Evolutionary conservation across 1,139 yeast genomes (phyloP).

Genomic region (Dujonia santamariae): DNA sequence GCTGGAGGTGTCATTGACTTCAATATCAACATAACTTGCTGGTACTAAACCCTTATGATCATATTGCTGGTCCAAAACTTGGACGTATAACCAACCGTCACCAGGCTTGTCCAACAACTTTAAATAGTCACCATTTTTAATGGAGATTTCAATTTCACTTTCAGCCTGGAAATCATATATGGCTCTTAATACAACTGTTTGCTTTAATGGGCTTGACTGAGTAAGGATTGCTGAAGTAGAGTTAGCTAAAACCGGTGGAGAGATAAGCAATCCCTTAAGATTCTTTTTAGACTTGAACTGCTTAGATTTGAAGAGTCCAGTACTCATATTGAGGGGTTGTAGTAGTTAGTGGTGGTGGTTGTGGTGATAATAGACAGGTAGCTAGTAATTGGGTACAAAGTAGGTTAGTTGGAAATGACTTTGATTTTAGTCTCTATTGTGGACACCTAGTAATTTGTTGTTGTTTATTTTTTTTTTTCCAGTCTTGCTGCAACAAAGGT

Average conservation of each 20-base stretch:
- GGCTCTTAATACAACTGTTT: conserved; percentile 23
- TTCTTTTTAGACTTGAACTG: conserved; percentile 25
- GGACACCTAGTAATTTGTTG: no score
- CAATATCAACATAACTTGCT: conserved; percentile 35
- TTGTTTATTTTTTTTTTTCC: no score
- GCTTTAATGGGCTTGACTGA: conserved; percentile 5
- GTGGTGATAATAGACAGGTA: no score
- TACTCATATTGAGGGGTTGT: no score
- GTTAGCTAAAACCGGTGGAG: conserved; percentile 20
- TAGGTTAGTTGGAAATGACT: no score
- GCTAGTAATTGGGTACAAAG: no score
- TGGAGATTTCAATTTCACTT: conserved; percentile 23
- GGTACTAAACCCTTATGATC: conserved; percentile 31
- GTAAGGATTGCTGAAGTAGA: conserved; percentile 1
- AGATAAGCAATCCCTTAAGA: conserved; percentile 28
- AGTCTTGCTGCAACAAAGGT: no score
- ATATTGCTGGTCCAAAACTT: conserved; percentile 24
- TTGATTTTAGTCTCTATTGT: no score
- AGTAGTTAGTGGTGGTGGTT: no score
- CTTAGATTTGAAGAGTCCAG: conserved; percentile 27
- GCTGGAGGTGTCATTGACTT: conserved; percentile 29
- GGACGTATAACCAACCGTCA: conserved; percentile 38
- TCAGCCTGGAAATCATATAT: conserved; percentile 32
- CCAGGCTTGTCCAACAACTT: conserved; percentile 32
- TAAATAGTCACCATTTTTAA: conserved; percentile 27